These are phyloP conservation scores for Xylaria grammica DNA, from an alignment of 495 filamentous ascomycete species.

Conservation along the genomic window DNA sequence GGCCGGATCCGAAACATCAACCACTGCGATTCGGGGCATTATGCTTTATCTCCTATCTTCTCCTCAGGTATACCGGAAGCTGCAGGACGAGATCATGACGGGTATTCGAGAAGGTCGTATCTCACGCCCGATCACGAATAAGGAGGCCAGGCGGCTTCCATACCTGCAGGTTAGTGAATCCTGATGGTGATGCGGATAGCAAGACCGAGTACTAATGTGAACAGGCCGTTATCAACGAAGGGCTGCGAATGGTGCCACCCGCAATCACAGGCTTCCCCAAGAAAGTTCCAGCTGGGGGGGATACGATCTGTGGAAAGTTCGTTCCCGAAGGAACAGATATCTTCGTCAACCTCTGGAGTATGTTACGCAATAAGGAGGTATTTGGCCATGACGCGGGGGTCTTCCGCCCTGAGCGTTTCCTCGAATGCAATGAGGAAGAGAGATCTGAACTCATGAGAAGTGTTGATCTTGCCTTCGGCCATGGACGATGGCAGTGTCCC, in stretches of 20 bases:
- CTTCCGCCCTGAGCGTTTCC: slow-evolving; percentile 63
- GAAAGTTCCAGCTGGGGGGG: slow-evolving; percentile 57
- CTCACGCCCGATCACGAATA: slow-evolving; percentile 41
- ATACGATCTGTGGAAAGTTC: slow-evolving; percentile 51
- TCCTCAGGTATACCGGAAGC: slow-evolving; percentile 50
- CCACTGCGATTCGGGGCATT: slow-evolving; percentile 60
- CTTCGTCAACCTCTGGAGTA: slow-evolving; percentile 49
- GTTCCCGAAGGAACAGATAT: slow-evolving; percentile 60
- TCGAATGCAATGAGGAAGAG: slow-evolving; percentile 45
- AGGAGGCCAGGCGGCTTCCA: slow-evolving; percentile 47
- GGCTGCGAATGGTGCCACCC: slow-evolving; percentile 52
- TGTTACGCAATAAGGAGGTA: slow-evolving; percentile 41
- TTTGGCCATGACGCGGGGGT: slow-evolving; percentile 55
- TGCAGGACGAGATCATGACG: slow-evolving; percentile 61
- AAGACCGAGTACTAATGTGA: slow-evolving; percentile 19
- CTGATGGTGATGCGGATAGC: slow-evolving; percentile 26
- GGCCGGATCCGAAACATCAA: slow-evolving; percentile 66
- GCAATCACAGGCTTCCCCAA: slow-evolving; percentile 43
- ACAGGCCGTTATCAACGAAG: slow-evolving; percentile 57
- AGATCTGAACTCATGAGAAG: slow-evolving; percentile 45
- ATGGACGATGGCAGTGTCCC: slow-evolving; percentile 50
- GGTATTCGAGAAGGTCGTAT: slow-evolving; percentile 37
- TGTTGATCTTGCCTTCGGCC: slow-evolving; percentile 48
- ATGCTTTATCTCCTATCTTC: slow-evolving; percentile 56
- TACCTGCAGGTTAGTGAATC: slow-evolving; percentile 39